A percentile compares a stretch with the other conserved stretches of the same genome.
These are phyloP conservation scores for Penicillium soppii DNA, from an alignment of 495 filamentous ascomycete species.

Conservation along the genomic window DNA sequence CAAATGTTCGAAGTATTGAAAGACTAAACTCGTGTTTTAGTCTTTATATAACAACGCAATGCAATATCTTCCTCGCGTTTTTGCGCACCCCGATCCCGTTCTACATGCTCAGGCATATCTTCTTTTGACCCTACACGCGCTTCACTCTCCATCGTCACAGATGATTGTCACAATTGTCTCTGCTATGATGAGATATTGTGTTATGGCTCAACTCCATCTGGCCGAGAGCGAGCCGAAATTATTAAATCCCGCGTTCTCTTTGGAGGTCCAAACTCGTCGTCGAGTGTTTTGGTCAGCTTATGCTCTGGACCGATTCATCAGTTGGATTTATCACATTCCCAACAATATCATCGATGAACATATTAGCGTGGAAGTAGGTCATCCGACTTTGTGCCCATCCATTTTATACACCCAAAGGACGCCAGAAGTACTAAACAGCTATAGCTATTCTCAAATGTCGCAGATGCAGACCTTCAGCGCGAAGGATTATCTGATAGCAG, in stretches of 20 bases:
- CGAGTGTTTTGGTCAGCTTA: slow-evolving; percentile 26
- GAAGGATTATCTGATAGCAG: slow-evolving; percentile 1
- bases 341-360: slow-evolving; percentile 20
- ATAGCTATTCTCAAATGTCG: slow-evolving; percentile 22
- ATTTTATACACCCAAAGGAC: background rate
- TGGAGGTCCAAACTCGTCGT: slow-evolving; percentile 20
- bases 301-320: slow-evolving; percentile 22
- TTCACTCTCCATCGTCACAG: slow-evolving; percentile 24
- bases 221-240: slow-evolving; percentile 3
- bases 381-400: background rate
- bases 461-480: slow-evolving; percentile 11
- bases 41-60: slow-evolving; percentile 15
- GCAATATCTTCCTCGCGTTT: slow-evolving; percentile 12
- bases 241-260: background rate
- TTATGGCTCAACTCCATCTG: slow-evolving; percentile 17
- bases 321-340: slow-evolving; percentile 24
- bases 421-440: background rate
- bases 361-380: slow-evolving; percentile 17
- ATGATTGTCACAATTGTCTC: slow-evolving; percentile 21
- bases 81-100: slow-evolving; percentile 13
- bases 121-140: slow-evolving; percentile 22
- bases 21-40: slow-evolving; percentile 1
- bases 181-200: slow-evolving; percentile 22
- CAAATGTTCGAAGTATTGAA: background rate
- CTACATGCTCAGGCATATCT: slow-evolving; percentile 25